These are phyloP conservation scores for Penicillium maclennaniae DNA, from an alignment of 495 filamentous ascomycete species.

Conservation along the genomic window DNA sequence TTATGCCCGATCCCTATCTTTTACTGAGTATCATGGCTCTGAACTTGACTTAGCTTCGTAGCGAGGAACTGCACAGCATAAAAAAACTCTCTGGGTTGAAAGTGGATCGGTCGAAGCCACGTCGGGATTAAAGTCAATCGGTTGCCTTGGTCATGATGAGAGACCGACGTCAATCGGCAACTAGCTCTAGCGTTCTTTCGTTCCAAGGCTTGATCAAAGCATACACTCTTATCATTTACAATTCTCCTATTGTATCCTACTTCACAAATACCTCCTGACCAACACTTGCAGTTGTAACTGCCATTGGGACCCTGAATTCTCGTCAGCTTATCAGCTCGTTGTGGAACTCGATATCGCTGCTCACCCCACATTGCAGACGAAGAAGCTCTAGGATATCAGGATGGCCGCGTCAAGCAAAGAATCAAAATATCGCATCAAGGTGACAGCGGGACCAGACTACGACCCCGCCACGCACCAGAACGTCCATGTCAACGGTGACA, in stretches of 20 bases:
- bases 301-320: neutral
- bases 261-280: neutral
- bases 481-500: constrained; percentile 67
- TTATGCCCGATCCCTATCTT: neutral
- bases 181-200: neutral
- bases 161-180: neutral
- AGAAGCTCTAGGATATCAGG: neutral
- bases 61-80: neutral
- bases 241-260: neutral
- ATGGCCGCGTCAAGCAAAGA: neutral
- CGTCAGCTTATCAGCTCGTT: neutral
- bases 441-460: constrained; percentile 67
- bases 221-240: neutral
- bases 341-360: neutral
- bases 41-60: neutral
- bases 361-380: neutral
- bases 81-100: neutral
- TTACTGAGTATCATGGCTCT: neutral
- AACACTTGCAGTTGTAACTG: neutral
- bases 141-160: neutral
- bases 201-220: neutral
- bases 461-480: constrained; percentile 59
- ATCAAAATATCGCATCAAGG: constrained; percentile 35
- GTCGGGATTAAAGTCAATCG: neutral
- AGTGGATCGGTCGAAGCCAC: neutral